Conservation (phyloP, 345 rosid genomes). For the Orychophragmus violaceus region DNA sequence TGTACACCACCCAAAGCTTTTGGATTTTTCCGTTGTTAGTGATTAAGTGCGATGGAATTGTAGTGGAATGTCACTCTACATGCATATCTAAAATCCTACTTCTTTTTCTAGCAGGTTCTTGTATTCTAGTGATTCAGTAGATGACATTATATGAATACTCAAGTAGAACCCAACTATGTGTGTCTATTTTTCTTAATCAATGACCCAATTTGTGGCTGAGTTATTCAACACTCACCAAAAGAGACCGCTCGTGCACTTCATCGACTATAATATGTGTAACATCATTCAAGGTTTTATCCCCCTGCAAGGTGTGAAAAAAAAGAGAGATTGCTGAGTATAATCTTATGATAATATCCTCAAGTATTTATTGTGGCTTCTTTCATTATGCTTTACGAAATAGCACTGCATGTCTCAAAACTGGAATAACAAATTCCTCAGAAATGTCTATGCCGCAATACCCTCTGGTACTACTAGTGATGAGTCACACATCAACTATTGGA, state of each 20-base stretch:
- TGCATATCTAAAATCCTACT: neutral
- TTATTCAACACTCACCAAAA: constrained; percentile 55
- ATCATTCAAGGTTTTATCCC: constrained; percentile 62
- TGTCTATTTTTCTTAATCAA: neutral
- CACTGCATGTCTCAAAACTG: constrained; percentile 3
- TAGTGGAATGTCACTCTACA: neutral
- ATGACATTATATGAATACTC: neutral
- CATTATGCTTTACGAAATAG: neutral
- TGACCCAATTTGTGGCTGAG: neutral
- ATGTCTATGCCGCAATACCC: neutral
- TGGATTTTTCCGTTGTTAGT: neutral
- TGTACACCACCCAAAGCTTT: neutral
- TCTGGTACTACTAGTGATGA: too few species aligned
- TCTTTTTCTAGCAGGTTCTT: neutral
- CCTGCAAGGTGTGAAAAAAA: constrained; percentile 41
- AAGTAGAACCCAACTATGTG: neutral
- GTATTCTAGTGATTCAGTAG: neutral
- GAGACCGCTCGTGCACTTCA: constrained; percentile 95
- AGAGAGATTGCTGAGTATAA: neutral
- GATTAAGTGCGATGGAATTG: neutral
- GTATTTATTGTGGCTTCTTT: neutral
- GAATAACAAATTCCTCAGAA: neutral
- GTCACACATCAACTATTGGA: neutral
- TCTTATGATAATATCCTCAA: neutral
- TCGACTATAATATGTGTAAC: constrained; percentile 85